phyloP scores from a whole-genome alignment of 2,329 filamentous ascomycete species.

The Cladobotryum protrusum region DNA sequence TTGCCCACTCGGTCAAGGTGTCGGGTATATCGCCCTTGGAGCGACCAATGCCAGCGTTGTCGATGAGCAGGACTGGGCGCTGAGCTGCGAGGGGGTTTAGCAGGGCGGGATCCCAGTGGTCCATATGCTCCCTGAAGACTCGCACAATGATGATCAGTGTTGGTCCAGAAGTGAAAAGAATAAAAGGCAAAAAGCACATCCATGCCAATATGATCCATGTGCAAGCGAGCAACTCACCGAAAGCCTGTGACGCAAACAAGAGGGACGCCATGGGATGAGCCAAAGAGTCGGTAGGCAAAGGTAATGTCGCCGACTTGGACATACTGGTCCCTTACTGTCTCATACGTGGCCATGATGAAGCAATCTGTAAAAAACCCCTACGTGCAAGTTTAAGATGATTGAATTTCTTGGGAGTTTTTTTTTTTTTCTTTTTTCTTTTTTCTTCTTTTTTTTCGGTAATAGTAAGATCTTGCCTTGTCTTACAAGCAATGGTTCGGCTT shows the following conservation, averaged over 20 bases:
- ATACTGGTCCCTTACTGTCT: slow-evolving; percentile 22
- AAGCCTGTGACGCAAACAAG: slow-evolving; percentile 28
- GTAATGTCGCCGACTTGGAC: slow-evolving; percentile 24
- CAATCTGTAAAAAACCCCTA: too few relatives aligned
- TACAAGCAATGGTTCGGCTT: too few relatives aligned
- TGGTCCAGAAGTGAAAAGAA: too few relatives aligned
- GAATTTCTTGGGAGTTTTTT: too few relatives aligned
- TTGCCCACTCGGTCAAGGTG: slow-evolving; percentile 25
- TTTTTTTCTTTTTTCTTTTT: too few relatives aligned
- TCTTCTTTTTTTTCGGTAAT: too few relatives aligned
- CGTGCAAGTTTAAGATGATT: too few relatives aligned
- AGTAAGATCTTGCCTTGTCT: too few relatives aligned
- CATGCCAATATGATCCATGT: too few relatives aligned
- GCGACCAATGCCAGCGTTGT: slow-evolving; percentile 43
- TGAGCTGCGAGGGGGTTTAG: slow-evolving; percentile 36
- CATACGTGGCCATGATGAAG: slow-evolving; percentile 23
- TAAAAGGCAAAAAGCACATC: too few relatives aligned
- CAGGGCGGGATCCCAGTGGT: slow-evolving; percentile 37
- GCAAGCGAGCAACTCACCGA: slow-evolving; percentile 17
- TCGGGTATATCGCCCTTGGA: slow-evolving; percentile 36
- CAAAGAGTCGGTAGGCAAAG: slow-evolving; percentile 29
- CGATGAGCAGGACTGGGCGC: slow-evolving; percentile 40
- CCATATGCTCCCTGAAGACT: slow-evolving; percentile 28
- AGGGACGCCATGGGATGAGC: slow-evolving; percentile 23
- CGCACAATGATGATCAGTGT: not conserved